Evolutionary conservation across 2,329 filamentous ascomycete species (phyloP), one percentile per base, ranked within the genome.

Genomic region (Harringtonia lauricola): DNA sequence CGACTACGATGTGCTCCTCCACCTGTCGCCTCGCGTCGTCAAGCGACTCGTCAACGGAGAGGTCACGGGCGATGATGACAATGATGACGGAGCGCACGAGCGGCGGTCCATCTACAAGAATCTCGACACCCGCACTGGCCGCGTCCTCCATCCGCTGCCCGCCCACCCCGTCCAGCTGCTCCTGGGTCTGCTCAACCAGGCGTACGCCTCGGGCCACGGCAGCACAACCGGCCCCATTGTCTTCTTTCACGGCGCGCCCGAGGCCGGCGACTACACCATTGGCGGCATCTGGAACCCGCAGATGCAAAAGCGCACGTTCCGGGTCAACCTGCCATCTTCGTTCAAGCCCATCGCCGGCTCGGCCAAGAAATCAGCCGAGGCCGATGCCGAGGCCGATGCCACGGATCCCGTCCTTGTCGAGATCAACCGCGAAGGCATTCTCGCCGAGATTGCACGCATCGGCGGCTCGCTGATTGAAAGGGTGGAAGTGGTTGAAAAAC

Each of bases 1-100:
- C 10, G 88, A 95, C 51, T 98, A 89, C 60, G 87, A 96, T 59
- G 82, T 96, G 50, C 65, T 90, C n/a, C 67, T 98, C 43, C 76
- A 82, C 55, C 66, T 96, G 18, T 74, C 76, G 15, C 52, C 70
- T 28, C 78, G 74, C 51, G 65, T 65, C 40, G 58, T 74, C 36
- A 67, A 66, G 55, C 49, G 57, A 49, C 55, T 68, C 24, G 45
- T 62, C 53, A 57, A 62, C 36, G 53, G 65, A 39, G 57, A 59
- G 31, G 59, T 61, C 41, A 53, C 57, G 45, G 55, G 63, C 33
- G 54, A 28, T 34, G 29, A 15, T 30, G 51, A 41, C 4, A n/a
- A 30, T 18, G 37, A 28, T 13, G 15, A 17, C 2, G 36, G 10
- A 3, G n/a, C 14, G 14, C 21, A 13, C 41, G 18, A 37, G 41